Base-by-base conservation (phyloP, 1,284 basidiomycete species). In the Blastosporella zonata region DNA sequence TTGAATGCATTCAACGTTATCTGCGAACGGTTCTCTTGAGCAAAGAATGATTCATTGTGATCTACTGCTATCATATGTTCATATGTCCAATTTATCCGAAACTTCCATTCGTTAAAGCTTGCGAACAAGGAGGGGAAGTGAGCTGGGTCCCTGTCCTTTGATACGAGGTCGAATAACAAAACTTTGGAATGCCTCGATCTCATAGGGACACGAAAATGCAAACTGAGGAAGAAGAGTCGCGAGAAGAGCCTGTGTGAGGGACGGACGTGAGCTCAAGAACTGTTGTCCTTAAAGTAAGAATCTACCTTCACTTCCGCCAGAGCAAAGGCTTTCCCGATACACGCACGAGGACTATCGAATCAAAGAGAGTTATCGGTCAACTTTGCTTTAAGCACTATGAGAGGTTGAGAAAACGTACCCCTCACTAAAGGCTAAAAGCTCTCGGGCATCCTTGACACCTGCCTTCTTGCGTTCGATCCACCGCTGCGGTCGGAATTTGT, bases 81-180 rank as follows among this genome's bases (percentile, higher is more conserved):
- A 35, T 18, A 15, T 17, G 17, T 17, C 9, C 22, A 47, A 33
- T 21, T 23, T 22, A 25, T 37, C 20, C 29, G n/a, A 20, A 23
- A 35, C 3, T 17, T 15, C 25, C 46, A 23, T 27, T 47, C 21
- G 44, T 58, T 43, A 67, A 29, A 74, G 36, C 53, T 64, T 75
- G 40, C 67, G 71, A 35, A 80, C 69, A 27, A 72, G 52, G 46
- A 82, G 66, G 29, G 81, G 80, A 36, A 82, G 69, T 8, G 78
- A 79, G 53, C 78, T 81, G 9, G 67, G 59, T 1, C 66, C 67
- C 54, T 80, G 66, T 39, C 79, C 78, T 53, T 66, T 67, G 47
- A 82, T 58, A 28, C 78, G 71, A 35, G 81, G 77, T n/a, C 80
- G 73, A 46, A 82, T 70, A 13, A 82, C 80, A 53, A 82, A 82